Evolutionary conservation across 768 basidiomycete species (phyloP), one percentile per base, ranked within the genome.

Genomic region (Mycena vulgaris): DNA sequence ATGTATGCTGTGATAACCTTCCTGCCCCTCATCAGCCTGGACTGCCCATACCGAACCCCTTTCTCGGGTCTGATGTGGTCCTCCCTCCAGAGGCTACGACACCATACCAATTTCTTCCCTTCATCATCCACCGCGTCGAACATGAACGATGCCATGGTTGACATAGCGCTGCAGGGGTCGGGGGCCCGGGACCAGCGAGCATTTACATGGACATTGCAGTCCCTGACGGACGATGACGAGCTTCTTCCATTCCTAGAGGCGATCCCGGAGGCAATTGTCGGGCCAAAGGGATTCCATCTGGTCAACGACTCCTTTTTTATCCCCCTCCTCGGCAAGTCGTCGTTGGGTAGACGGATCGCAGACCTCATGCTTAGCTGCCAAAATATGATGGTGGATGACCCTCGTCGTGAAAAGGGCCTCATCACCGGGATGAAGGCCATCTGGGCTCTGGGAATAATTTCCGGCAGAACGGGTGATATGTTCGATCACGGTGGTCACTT

Each of bases 11-110:
- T 27, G 28, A n/a, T 66, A 19, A 66, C 63, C 2, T 2, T 70
- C 23, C 31, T 62, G 1, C 69, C 69, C 3, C 28, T 66, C 17
- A 3, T 66, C 11, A 23, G 11, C 3, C 33, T 61, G 11, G 63
- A 70, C 23, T 66, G 49, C 21, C 69, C 69, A 0, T 70, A 66
- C 51, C 37, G 45, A 25, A 70, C 69, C 9, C 69, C 69, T 5
- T 64, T 70, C 25, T 66, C 63, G 6, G 1, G 17, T 4, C 27
- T 39, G 6, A 3, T 52, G 5, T 52, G 30, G 51, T 3, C 9
- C 17, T 9, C 31, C 8, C 3, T 33, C 16, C 51, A 30, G 16
- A 19, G 14, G n/a, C 7, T 27, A 7, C 47, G 25, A n/a, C n/a
- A n/a, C n/a, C n/a, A n/a, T n/a, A n/a, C n/a, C n/a, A n/a, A n/a